phyloP scores from a whole-genome alignment of 1,284 basidiomycete species.

The Moesziomyces sp. region DNA sequence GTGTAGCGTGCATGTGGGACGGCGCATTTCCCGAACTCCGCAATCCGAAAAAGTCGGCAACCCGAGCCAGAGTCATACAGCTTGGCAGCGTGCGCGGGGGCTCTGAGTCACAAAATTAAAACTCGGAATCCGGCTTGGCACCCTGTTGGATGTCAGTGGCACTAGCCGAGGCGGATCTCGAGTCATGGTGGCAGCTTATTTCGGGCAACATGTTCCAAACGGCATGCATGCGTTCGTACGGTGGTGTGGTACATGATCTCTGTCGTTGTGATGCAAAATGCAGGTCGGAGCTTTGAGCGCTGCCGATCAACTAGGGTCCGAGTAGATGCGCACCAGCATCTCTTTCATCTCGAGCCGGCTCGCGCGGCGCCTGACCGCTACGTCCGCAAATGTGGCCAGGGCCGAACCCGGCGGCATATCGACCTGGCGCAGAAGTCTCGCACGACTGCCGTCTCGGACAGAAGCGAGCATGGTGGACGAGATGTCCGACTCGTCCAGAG shows the following conservation, averaged over 20 bases:
- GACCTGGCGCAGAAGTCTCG: slow-evolving; percentile 26
- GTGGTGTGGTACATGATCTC: background rate
- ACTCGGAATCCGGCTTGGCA: background rate
- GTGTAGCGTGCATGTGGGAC: too few relatives aligned
- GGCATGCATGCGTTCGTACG: background rate
- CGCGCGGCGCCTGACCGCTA: slow-evolving; percentile 34
- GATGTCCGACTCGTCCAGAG: slow-evolving; percentile 24
- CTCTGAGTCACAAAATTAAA: background rate
- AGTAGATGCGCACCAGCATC: slow-evolving; percentile 49
- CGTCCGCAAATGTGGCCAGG: slow-evolving; percentile 40
- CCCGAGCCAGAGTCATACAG: too few relatives aligned
- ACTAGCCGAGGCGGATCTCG: background rate
- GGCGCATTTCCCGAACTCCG: slow-evolving; percentile 11
- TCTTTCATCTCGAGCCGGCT: slow-evolving; percentile 40
- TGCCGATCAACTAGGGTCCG: slow-evolving; percentile 19
- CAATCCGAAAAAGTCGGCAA: slow-evolving; percentile 5
- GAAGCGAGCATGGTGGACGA: slow-evolving; percentile 5
- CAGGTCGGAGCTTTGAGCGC: background rate
- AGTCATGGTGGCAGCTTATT: background rate
- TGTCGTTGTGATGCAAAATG: background rate
- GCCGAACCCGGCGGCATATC: slow-evolving; percentile 43
- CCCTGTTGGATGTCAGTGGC: too few relatives aligned
- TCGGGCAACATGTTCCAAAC: background rate
- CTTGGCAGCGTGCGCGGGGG: background rate
- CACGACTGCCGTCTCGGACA: slow-evolving; percentile 4